These are phyloP conservation scores for Gamarada debralockiae DNA, from an alignment of 495 filamentous ascomycete species.

Conservation along the genomic window DNA sequence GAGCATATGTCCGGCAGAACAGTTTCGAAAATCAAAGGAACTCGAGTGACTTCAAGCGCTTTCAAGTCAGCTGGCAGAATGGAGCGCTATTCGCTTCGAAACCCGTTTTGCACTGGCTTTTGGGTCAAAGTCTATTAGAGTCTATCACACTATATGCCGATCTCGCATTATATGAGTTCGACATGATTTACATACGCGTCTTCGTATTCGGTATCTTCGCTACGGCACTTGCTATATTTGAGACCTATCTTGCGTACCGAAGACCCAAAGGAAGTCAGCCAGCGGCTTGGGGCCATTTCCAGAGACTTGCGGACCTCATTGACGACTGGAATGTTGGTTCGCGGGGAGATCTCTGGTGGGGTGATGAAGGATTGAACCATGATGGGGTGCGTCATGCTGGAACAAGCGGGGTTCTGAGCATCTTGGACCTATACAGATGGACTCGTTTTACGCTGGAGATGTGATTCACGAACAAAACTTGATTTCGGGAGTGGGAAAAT, in stretches of 20 bases:
- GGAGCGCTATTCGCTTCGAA: constrained; percentile 39
- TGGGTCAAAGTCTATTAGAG: constrained; percentile 33
- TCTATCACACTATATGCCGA: constrained; percentile 20
- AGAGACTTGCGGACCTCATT: constrained; percentile 38
- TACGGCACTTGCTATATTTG: constrained; percentile 26
- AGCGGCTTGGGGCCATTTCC: constrained; percentile 37
- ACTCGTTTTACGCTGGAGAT: too few relatives aligned
- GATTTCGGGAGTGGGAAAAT: too few relatives aligned
- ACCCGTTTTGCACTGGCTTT: constrained; percentile 38
- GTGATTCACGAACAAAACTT: too few relatives aligned
- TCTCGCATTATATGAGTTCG: constrained; percentile 3
- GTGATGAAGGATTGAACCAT: too few relatives aligned
- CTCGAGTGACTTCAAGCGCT: too few relatives aligned
- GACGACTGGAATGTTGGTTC: constrained; percentile 44
- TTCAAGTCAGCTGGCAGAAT: too few relatives aligned
- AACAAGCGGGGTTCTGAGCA: too few relatives aligned
- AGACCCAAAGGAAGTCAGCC: constrained; percentile 35
- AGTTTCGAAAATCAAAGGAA: too few relatives aligned
- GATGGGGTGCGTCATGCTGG: too few relatives aligned
- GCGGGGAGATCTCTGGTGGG: too few relatives aligned
- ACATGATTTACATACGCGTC: constrained; percentile 31
- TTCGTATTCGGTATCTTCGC: constrained; percentile 28
- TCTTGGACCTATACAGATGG: too few relatives aligned
- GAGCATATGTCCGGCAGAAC: too few relatives aligned
- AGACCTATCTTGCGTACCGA: constrained; percentile 28